These are phyloP conservation scores for Fraxinus platypoda DNA, from an alignment of 305 asterid species.

Conservation along the genomic window DNA sequence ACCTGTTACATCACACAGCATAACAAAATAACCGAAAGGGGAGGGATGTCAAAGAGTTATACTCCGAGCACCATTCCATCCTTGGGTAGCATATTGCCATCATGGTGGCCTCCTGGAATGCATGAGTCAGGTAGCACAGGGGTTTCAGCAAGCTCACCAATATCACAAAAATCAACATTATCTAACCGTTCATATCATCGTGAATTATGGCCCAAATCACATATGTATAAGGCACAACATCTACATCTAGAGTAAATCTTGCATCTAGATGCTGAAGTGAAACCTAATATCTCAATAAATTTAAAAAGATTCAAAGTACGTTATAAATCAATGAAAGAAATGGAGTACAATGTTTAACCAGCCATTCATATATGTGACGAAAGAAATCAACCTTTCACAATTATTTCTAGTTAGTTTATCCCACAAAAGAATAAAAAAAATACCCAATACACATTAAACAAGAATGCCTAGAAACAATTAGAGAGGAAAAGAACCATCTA, in stretches of 20 bases:
- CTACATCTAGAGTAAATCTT: neutral
- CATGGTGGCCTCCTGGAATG: conserved; percentile 4
- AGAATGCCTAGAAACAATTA: neutral
- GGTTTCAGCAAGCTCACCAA: neutral
- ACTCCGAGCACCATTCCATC: neutral
- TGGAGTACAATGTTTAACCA: neutral
- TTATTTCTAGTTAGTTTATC: neutral
- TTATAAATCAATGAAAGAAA: neutral
- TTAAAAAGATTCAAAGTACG: neutral
- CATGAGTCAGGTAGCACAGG: neutral
- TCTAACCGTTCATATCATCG: neutral
- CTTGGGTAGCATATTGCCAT: neutral
- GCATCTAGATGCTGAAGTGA: neutral
- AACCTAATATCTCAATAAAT: conserved; percentile 1
- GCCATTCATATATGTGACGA: neutral
- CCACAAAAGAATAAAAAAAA: neutral
- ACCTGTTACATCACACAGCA: neutral
- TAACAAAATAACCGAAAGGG: neutral
- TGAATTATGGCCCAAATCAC: neutral
- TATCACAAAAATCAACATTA: neutral
- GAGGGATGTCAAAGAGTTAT: neutral
- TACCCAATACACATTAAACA: conserved; percentile 7
- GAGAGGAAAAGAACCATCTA: neutral
- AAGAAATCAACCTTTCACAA: neutral
- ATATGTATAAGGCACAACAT: neutral